phyloP scores from a whole-genome alignment of 176 grass and related monocot species.

The Carex parvula region DNA sequence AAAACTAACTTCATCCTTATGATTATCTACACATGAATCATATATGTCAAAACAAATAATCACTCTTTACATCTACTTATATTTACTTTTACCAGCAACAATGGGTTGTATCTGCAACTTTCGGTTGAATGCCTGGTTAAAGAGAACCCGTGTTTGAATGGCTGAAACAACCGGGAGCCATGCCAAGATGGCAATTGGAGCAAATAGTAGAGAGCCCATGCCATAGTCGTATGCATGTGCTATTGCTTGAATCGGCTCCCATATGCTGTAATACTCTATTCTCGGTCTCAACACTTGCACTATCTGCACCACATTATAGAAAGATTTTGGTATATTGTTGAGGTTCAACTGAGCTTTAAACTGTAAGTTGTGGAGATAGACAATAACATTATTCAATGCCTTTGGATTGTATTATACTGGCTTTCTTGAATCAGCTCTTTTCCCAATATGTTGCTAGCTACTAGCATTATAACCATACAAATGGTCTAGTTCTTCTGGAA shows the following conservation, averaged over 20 bases:
- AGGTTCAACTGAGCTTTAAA: neutral
- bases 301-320: conserved; percentile 39
- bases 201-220: conserved; percentile 82
- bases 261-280: conserved; percentile 61
- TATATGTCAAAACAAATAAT: conserved; percentile 18
- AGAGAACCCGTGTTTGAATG: conserved; percentile 93
- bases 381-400: neutral
- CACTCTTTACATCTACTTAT: conserved; percentile 36
- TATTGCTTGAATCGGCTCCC: conserved; percentile 82
- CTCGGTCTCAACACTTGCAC: conserved; percentile 79
- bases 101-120: conserved; percentile 84
- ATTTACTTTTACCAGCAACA: conserved; percentile 68
- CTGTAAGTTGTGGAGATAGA: neutral
- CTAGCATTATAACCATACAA: neutral
- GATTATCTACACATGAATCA: conserved; percentile 15
- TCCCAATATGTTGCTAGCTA: neutral
- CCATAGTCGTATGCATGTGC: conserved; percentile 86
- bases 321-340: neutral
- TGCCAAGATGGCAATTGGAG: conserved; percentile 63
- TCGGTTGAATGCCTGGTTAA: conserved; percentile 75
- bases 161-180: conserved; percentile 90
- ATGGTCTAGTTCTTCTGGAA: neutral
- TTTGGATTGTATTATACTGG: neutral
- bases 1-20: conserved; percentile 13
- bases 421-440: no score